Base-by-base conservation (phyloP, 495 filamentous ascomycete species). In the Baudoinia panamericana region DNA sequence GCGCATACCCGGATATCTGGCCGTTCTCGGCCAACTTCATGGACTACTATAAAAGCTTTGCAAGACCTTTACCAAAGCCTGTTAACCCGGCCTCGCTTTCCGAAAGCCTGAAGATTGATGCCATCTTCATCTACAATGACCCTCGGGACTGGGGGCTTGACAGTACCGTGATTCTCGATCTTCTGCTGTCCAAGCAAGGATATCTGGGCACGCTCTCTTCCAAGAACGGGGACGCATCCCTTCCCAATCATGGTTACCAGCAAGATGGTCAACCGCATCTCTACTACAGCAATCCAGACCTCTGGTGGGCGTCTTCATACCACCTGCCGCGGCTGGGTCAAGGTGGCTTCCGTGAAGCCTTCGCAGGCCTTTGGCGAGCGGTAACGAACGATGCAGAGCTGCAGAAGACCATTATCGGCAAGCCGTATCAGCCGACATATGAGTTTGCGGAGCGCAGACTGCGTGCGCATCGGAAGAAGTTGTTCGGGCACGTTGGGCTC, bases 111-210 rank as follows among this genome's bases (percentile, higher is more conserved):
- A 80, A 82, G 46, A 73, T 95, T 50, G 78, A 83, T 54, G 84
- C 86, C 13, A 72, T 97, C 33, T 75, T 94, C 55, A 76, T 94
- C 23, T 93, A 79, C 65, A 84, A 88, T 58, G 84, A 93, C 59
- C 83, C 90, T 9, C 73, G 90, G 19, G 88, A 95, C 66, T 95
- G 88, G 87, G 85, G 75, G 6, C 68, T 90, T n/a, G 84, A 93
- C 58, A 71, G 73, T 5, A 82, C 87, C 51, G 50, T 97, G 42
- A 74, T 95, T 30, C 48, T 76, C 39, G 90, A 97, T 58, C 54
- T 93, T 5, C 68, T 94, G 2, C 65, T 90, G 27, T 93, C 85
- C 2, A 65, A 69, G 4, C 44, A 63, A 12, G 90, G 90, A 26
- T 65, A 78, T 31, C 48, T 93, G 0, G 90, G 90, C 23, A 94